Base-by-base conservation (phyloP, 208 protist genomes). In the Leishmania tropica region DNA sequence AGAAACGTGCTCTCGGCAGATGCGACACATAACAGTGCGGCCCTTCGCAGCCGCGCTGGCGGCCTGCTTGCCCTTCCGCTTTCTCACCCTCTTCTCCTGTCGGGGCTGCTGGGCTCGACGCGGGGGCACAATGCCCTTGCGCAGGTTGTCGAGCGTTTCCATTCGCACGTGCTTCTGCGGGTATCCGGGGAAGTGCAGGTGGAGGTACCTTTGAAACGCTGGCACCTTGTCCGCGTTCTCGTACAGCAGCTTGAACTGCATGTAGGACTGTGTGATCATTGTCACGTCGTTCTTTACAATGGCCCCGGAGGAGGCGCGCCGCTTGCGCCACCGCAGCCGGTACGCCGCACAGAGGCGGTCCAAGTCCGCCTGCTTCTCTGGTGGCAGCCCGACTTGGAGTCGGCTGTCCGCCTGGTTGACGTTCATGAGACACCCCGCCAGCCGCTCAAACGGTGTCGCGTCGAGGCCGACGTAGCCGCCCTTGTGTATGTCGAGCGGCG, bases 401-500 rank as follows among this genome's bases (percentile, higher is more conserved):
- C 84, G 83, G 19, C 83, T 90, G 80, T 96, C 92, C 62, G 83
- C 87, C 84, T 96, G 92, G 85, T 96, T 96, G 53, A 96, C 84
- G 64, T 91, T 67, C 92, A 96, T 96, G n/a, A 96, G 79, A 58
- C 84, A 89, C 8, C 92, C 92, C 40, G 85, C 83, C 24, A 94
- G 85, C 3, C 92, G 85, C 80, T 96, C 92, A 65, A 93, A 94
- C 51, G 90, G 90, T 40, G 92, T 96, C 8, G 92, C 92, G 68
- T 96, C 89, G 53, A 96, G 86, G 6, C 92, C 92, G 84, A 96
- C 86, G 82, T 93, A 96, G 67, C 92, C 92, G 47, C 92, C 92
- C 83, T 96, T 96, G 84, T 96, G 90, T 31, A 96, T 79, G 76
- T 94, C 92, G 40, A 95, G 83, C 45, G 92, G 90, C 24, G 88